phyloP scores from a whole-genome alignment of 2,329 filamentous ascomycete species.

The Venturia asperata region DNA sequence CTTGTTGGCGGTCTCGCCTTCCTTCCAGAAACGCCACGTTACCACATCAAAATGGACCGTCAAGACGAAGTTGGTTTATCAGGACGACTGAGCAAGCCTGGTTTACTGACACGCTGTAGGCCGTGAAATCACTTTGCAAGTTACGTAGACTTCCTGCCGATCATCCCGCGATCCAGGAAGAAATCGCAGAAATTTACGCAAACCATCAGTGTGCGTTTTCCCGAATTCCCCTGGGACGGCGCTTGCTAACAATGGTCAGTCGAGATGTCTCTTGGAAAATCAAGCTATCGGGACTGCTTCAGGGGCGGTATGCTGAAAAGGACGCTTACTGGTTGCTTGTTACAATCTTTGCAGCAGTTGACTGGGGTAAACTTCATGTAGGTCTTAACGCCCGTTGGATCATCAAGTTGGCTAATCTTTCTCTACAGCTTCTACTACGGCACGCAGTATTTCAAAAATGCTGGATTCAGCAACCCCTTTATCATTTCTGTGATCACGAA shows the following conservation, averaged over 20 bases:
- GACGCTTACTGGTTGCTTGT: slow-evolving; percentile 61
- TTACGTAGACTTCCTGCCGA: slow-evolving; percentile 56
- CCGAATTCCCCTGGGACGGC: neutral
- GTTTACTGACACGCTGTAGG: slow-evolving; percentile 28
- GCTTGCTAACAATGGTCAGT: slow-evolving; percentile 40
- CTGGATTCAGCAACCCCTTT: slow-evolving; percentile 47
- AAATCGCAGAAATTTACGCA: slow-evolving; percentile 55
- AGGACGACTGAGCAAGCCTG: neutral
- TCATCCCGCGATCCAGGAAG: slow-evolving; percentile 52
- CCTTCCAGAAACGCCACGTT: slow-evolving; percentile 71
- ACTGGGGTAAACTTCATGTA: slow-evolving; percentile 45
- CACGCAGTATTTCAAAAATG: slow-evolving; percentile 34
- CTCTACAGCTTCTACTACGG: slow-evolving; percentile 21
- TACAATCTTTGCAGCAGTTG: slow-evolving; percentile 75
- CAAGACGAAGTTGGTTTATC: slow-evolving; percentile 42
- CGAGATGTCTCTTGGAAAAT: slow-evolving; percentile 53
- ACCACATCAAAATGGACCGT: slow-evolving; percentile 55
- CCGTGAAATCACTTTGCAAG: slow-evolving; percentile 53
- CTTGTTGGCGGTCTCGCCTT: slow-evolving; percentile 50
- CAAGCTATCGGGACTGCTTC: slow-evolving; percentile 37
- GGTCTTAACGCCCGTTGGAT: neutral
- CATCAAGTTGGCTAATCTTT: neutral
- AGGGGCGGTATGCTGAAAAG: slow-evolving; percentile 48
- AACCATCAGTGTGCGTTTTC: slow-evolving; percentile 47
- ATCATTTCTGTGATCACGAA: slow-evolving; percentile 70